Evolutionary conservation across 1,284 basidiomycete species (phyloP).

Genomic region (Trametes polyzona): DNA sequence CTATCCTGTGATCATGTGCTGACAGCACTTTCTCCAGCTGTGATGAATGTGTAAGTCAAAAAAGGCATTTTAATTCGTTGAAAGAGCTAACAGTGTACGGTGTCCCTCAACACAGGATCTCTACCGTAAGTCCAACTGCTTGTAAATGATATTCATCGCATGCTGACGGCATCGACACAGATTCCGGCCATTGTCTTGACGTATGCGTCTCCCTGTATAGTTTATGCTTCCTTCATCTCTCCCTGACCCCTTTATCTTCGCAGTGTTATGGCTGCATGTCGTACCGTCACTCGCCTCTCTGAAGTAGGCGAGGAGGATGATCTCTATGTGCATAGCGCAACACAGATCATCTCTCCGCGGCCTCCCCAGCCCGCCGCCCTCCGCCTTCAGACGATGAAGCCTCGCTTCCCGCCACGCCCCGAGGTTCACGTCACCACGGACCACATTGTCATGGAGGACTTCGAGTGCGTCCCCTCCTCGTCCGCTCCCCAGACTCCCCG

Average conservation of each 20-base stretch:
- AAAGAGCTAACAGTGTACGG: neutral
- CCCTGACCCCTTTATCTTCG: neutral
- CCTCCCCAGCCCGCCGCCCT: constrained; percentile 11
- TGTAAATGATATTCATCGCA: constrained; percentile 32
- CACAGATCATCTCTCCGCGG: constrained; percentile 38
- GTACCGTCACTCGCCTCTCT: constrained; percentile 64
- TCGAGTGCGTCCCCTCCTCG: constrained; percentile 25
- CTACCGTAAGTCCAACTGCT: constrained; percentile 34
- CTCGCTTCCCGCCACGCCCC: constrained; percentile 40
- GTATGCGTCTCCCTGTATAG: constrained; percentile 40
- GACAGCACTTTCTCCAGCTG: no score
- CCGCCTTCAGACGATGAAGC: constrained; percentile 20
- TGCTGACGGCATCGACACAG: constrained; percentile 44
- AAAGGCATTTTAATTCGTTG: neutral
- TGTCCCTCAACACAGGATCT: constrained; percentile 27
- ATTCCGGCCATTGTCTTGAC: constrained; percentile 68
- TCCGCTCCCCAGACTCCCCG: neutral
- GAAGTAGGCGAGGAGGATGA: constrained; percentile 52
- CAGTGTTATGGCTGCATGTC: constrained; percentile 66
- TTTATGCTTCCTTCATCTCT: neutral
- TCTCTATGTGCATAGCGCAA: constrained; percentile 52
- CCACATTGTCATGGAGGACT: constrained; percentile 54
- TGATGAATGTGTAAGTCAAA: constrained; percentile 67
- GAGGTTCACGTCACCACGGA: constrained; percentile 65
- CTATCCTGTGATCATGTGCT: no score